Base-by-base conservation (phyloP, 352 stramenopile species). In the Phytophthora chlamydospora region DNA sequence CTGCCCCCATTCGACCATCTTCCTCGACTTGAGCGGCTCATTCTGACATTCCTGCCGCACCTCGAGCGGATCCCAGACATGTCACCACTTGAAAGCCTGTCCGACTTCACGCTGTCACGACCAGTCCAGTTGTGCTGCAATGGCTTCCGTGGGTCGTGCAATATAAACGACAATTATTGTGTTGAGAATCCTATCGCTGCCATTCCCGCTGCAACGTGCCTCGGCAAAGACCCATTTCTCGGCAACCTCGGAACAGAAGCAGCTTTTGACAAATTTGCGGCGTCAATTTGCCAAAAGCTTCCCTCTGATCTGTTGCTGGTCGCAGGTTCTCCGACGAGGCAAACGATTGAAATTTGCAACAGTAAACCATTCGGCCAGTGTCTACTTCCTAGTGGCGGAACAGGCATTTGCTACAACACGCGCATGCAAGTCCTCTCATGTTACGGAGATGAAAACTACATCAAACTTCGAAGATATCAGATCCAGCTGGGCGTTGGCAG, bases 341-440 rank as follows among this genome's bases (percentile, higher is more conserved):
- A 24, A 32, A 48, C 32, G 24, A 65, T 64, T 13, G 66, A 76
- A 41, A 65, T 69, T 16, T 69, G 61, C 38, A 31, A 69, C 29
- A 40, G 16, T 33, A 69, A 52, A 48, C 61, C 53, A 19, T 69
- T 69, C 24, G 61, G 39, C 0, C 39, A 56, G 10, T 69, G 61
- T 4, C 19, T 63, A 8, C 16, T 58, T 9, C 45, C 51, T 9
- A 29, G 14, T 31, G 60, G 60, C 7, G 0, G 9, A 3, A 53
- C 7, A n/a, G 54, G 61, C 17, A 64, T 69, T 7, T 68, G 60
- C 53, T 55, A 64, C 41, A 70, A 66, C 24, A 66, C 41, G 4
- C 62, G 62, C 6, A 66, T 70, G 62, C 55, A 70, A 46, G 62
- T 70, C 4, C 47, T 70, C 4, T 55, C 55, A 11, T 70, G 62